These are phyloP conservation scores for Diaporthe longicolla DNA, from an alignment of 2,329 filamentous ascomycete species.

Conservation along the genomic window DNA sequence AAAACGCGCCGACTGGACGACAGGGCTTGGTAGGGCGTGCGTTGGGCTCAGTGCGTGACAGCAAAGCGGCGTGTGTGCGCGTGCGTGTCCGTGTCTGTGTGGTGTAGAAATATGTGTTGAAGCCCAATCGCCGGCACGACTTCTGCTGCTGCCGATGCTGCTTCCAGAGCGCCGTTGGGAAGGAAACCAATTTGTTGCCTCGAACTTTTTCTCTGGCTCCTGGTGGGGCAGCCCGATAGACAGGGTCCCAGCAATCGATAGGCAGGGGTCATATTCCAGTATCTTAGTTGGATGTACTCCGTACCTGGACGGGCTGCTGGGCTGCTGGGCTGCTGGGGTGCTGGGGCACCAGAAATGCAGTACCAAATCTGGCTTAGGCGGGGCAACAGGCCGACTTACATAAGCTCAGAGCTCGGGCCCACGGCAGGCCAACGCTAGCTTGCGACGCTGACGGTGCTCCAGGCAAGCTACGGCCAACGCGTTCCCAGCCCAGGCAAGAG, in stretches of 20 bases:
- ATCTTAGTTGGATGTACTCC: not conserved
- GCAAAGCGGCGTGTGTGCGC: slow-evolving; percentile 31
- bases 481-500: slow-evolving; percentile 48
- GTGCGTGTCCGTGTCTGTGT: slow-evolving; percentile 23
- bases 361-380: not conserved
- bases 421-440: slow-evolving; percentile 39
- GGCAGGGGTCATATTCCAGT: slow-evolving; percentile 16
- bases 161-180: not conserved
- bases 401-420: slow-evolving; percentile 38
- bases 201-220: slow-evolving; percentile 37
- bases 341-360: not conserved
- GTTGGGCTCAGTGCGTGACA: slow-evolving; percentile 19
- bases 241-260: slow-evolving; percentile 37
- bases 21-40: slow-evolving; percentile 32
- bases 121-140: slow-evolving; percentile 24
- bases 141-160: slow-evolving; percentile 29
- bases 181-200: slow-evolving; percentile 3
- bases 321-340: no score
- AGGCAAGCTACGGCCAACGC: slow-evolving; percentile 65
- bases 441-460: slow-evolving; percentile 47
- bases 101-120: slow-evolving; percentile 38
- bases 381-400: not conserved
- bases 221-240: slow-evolving; percentile 39
- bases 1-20: slow-evolving; percentile 38
- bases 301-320: not conserved